Percentiles rank a stretch among this genome's conserved stretches.
phyloP scores from a whole-genome alignment of 345 rosid species.

The Eucalyptus microcorys region DNA sequence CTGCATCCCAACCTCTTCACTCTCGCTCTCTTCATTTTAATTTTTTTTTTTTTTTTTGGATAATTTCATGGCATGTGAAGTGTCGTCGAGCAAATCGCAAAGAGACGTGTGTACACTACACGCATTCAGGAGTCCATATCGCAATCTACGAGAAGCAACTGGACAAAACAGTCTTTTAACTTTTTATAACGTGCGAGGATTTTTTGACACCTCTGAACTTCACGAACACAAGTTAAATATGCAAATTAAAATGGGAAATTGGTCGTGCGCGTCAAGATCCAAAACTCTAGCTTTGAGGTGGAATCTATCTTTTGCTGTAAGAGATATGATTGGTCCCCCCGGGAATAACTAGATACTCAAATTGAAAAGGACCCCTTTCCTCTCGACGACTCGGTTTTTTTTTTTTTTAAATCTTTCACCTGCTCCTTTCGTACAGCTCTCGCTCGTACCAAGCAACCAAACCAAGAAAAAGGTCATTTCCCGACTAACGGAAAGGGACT shows the following conservation, averaged over 20 bases:
- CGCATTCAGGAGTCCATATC: background rate
- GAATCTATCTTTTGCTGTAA: background rate
- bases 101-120: background rate
- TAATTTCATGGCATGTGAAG: background rate
- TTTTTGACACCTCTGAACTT: background rate
- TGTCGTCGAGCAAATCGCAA: background rate
- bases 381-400: background rate
- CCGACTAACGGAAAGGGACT: background rate
- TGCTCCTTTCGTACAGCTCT: background rate
- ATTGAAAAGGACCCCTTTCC: background rate
- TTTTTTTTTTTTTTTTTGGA: rapidly evolving
- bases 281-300: background rate
- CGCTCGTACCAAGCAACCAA: background rate
- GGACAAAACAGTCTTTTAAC: background rate
- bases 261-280: background rate
- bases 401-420: background rate
- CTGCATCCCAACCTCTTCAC: background rate
- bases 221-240: background rate
- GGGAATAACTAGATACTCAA: background rate
- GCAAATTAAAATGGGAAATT: background rate
- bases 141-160: background rate
- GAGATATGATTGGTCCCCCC: background rate
- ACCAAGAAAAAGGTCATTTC: background rate
- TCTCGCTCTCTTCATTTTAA: background rate
- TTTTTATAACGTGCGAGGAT: background rate